Percentiles rank a stretch among this genome's conserved stretches.
phyloP scores from a whole-genome alignment of 495 filamentous ascomycete genomes.

The Trichocladium uniseriatum region DNA sequence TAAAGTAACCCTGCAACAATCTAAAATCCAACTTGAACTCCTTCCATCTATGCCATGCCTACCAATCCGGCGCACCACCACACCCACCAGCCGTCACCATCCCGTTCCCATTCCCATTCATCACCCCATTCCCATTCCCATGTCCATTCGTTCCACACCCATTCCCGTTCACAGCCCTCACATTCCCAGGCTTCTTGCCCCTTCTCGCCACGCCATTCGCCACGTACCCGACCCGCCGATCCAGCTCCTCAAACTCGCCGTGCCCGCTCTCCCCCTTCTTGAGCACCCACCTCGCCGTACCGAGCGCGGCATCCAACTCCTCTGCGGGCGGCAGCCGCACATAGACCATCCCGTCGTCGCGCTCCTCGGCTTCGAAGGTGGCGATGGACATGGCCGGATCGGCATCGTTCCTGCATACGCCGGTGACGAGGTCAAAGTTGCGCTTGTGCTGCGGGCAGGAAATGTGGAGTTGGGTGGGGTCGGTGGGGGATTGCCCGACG shows the following conservation, averaged over 20 bases:
- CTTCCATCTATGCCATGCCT: background rate
- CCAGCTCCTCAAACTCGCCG: constrained; percentile 58
- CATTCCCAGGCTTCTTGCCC: constrained; percentile 34
- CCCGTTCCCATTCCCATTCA: constrained; percentile 30
- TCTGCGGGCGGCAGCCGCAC: constrained; percentile 75
- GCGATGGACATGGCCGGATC: constrained; percentile 58
- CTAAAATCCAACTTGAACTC: background rate
- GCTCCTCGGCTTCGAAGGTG: constrained; percentile 72
- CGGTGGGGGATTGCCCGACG: constrained; percentile 55
- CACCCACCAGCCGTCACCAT: constrained; percentile 40
- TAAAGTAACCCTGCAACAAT: too few relatives aligned
- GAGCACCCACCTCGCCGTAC: constrained; percentile 77
- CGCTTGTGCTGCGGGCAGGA: constrained; percentile 90
- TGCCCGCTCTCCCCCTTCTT: constrained; percentile 55
- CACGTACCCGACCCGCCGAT: constrained; percentile 47
- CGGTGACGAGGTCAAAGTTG: constrained; percentile 72
- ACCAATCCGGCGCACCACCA: constrained; percentile 61
- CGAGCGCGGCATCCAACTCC: constrained; percentile 74
- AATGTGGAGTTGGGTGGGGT: constrained; percentile 54
- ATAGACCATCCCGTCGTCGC: constrained; percentile 71
- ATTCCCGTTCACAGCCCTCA: constrained; percentile 23
- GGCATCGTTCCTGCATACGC: constrained; percentile 69
- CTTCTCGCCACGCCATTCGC: constrained; percentile 30
- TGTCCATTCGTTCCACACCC: constrained; percentile 27
- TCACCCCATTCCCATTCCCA: constrained; percentile 27